Base-by-base conservation (phyloP, 208 protist species). In the Trypanosomatidae sp. region DNA sequence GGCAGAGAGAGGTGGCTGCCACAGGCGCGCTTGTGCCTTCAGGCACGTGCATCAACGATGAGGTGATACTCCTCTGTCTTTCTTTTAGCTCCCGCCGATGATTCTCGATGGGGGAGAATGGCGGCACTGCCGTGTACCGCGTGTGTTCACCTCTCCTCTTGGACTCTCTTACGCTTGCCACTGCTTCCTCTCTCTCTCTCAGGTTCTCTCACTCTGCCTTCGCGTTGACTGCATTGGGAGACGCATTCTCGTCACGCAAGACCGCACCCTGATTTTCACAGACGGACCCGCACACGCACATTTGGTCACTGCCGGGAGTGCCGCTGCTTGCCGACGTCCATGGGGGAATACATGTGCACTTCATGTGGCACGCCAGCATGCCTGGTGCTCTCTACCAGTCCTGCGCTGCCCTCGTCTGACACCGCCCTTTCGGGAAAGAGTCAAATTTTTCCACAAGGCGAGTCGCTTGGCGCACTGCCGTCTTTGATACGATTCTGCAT, bases 371-470 rank as follows among this genome's bases (percentile, higher is more conserved):
- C 67, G 28, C 67, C 66, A 9, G 46, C 52, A 17, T 62, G 47
- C 56, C 41, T 73, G 62, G 46, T 60, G 66, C 59, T 82, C 44
- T 71, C 59, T 68, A 50, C 73, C 59, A 46, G 59, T 13, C 22
- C 59, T 25, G 59, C 39, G 7, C 59, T 44, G 22, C 59, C 59
- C 33, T 43, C 36, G 59, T 65, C 36, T 0, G 46, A 13, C 15
- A 62, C 56, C 36, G 22, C n/a, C 22, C 59, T 30, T 65, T 17
- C 39, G 19, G 59, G 15, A 19, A 30, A 12, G 17, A 3, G 19
- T 9, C 33, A 30, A 41, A 10, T 1, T 10, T n/a, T n/a, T 8
- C 9, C 33, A 15, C 59, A 46, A 13, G 19, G 19, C 19, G 33
- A 5, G 4, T 33, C 28, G 17, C 22, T 15, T 17, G 59, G 64